Evolutionary conservation across 1,284 basidiomycete species (phyloP).

Genomic region (Mycosarcoma maydis): DNA sequence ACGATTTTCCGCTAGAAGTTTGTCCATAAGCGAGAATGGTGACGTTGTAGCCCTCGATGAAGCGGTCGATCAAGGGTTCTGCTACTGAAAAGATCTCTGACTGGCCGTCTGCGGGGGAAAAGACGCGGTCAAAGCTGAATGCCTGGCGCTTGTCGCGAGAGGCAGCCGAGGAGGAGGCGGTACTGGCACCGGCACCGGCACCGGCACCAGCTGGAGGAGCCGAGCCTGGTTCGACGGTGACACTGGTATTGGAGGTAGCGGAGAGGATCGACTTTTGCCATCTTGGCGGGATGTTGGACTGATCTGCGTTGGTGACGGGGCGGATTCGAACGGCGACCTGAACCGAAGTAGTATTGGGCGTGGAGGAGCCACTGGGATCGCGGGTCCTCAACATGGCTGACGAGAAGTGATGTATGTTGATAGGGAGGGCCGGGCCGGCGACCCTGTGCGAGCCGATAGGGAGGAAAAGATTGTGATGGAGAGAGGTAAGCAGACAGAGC

Average conservation of each 20-base stretch:
- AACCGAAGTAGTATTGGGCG: conserved; percentile 36
- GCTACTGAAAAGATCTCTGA: conserved; percentile 85
- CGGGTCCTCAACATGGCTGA: conserved; percentile 30
- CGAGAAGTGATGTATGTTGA: neutral
- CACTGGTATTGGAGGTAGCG: conserved; percentile 69
- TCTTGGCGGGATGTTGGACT: conserved; percentile 81
- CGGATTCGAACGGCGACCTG: conserved; percentile 83
- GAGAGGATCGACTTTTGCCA: conserved; percentile 88
- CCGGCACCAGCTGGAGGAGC: conserved; percentile 54
- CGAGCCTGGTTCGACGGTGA: conserved; percentile 52
- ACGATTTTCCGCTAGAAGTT: conserved; percentile 95
- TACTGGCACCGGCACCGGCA: conserved; percentile 68
- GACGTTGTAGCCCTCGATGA: conserved; percentile 95
- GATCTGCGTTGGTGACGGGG: conserved; percentile 83
- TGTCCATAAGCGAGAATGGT: conserved; percentile 98
- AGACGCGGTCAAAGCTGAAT: conserved; percentile 94
- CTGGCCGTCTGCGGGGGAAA: conserved; percentile 83
- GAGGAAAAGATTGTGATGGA: too few species aligned
- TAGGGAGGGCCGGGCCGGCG: too few species aligned
- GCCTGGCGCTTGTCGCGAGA: conserved; percentile 76
- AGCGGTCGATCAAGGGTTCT: conserved; percentile 85
- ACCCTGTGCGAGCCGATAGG: too few species aligned
- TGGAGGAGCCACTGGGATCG: conserved; percentile 34
- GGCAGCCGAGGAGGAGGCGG: conserved; percentile 62
- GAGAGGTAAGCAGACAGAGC: too few species aligned